These are phyloP conservation scores for Aspergillus diversus DNA, from an alignment of 495 filamentous ascomycete genomes.

Conservation along the genomic window DNA sequence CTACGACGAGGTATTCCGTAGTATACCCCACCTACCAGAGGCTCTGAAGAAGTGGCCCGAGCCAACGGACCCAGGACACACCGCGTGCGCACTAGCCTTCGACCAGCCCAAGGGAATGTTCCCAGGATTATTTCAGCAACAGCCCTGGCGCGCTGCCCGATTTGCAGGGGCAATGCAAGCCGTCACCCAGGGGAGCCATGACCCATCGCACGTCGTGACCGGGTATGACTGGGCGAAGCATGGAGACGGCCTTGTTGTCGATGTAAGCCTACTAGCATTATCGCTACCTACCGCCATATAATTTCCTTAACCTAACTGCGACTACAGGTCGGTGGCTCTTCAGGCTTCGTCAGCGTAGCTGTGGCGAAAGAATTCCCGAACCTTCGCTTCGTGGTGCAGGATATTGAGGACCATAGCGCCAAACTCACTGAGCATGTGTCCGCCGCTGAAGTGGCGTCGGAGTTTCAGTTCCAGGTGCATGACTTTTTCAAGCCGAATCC, in stretches of 20 bases:
- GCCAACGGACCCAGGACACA: background rate
- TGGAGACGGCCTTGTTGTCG: conserved; percentile 6
- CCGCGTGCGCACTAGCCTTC: background rate
- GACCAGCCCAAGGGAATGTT: conserved; percentile 9
- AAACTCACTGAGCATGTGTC: background rate
- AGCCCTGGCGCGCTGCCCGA: conserved; percentile 1
- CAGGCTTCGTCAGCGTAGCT: conserved; percentile 7
- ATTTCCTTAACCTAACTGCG: background rate
- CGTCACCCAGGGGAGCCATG: conserved; percentile 9
- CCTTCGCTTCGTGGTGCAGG: conserved; percentile 7
- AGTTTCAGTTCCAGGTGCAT: conserved; percentile 9
- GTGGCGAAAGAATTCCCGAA: background rate
- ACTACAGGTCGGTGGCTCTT: conserved; percentile 12
- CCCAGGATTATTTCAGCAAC: background rate
- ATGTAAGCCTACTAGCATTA: conserved; percentile 1
- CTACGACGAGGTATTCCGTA: conserved; percentile 14
- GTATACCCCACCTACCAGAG: background rate
- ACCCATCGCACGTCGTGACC: background rate
- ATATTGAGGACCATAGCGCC: conserved; percentile 5
- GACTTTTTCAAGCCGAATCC: conserved; percentile 8
- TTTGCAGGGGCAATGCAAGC: conserved; percentile 10
- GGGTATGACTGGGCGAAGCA: conserved; percentile 11
- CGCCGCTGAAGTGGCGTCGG: background rate
- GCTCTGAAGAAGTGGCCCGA: background rate
- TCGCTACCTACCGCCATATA: background rate